Evolutionary conservation across 192 early-diverging fungal genomes (phyloP).

Genomic region (Lunasporangiospora selenospora): DNA sequence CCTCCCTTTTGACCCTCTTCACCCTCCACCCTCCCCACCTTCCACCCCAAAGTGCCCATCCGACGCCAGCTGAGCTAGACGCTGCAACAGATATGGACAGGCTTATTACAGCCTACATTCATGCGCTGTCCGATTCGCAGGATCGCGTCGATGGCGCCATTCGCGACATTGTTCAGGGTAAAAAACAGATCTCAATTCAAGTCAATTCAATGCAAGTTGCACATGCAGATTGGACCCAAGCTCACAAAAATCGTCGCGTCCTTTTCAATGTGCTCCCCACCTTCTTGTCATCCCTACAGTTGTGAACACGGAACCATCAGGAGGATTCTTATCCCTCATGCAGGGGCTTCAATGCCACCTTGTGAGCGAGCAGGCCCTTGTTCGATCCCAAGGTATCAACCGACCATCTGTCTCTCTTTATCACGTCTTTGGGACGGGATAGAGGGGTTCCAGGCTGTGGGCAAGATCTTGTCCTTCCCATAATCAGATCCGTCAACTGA

Average conservation of each 20-base stretch:
- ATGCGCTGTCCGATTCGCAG: conserved; percentile 45
- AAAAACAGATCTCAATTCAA: too few species aligned
- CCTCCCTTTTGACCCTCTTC: background rate
- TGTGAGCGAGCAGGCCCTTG: conserved; percentile 80
- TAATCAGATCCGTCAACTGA: background rate
- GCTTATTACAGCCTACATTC: conserved; percentile 48
- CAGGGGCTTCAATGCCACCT: conserved; percentile 77
- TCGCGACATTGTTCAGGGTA: conserved; percentile 46
- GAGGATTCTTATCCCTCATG: too few species aligned
- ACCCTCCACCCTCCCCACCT: background rate
- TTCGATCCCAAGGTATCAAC: conserved; percentile 88
- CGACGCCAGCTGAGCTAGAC: too few species aligned
- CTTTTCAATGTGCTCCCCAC: too few species aligned
- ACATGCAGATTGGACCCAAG: conserved; percentile 46
- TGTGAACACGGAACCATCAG: too few species aligned
- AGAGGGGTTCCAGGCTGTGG: too few species aligned
- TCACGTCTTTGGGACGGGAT: too few species aligned
- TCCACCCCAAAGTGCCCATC: too few species aligned
- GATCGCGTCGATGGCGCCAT: conserved; percentile 44
- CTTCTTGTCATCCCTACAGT: too few species aligned
- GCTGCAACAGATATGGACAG: conserved; percentile 26
- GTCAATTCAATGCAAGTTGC: too few species aligned
- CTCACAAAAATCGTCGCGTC: conserved; percentile 70
- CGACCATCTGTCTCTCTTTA: too few species aligned
- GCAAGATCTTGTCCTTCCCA: too few species aligned